A percentile compares a stretch with the other conserved stretches of the same genome.
These are phyloP conservation scores for Pedinophyceae sp. DNA, from an alignment of 139 green algal species.

Conservation along the genomic window DNA sequence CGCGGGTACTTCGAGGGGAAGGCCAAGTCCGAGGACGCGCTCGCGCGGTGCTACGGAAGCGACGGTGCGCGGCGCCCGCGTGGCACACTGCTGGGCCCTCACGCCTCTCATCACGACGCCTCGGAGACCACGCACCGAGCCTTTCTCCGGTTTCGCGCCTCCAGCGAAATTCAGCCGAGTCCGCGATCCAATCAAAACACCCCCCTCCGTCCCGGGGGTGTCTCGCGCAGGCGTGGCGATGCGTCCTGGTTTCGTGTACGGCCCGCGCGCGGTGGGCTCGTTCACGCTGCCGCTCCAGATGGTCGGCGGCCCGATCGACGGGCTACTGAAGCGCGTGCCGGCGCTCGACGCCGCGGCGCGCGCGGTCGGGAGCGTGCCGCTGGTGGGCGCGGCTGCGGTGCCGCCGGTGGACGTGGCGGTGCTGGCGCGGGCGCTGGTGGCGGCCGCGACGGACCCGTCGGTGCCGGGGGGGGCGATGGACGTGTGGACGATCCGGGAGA, in stretches of 20 bases:
- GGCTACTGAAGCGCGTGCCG: conserved; percentile 37
- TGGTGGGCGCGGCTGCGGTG: conserved; percentile 44
- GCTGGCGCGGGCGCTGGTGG: conserved; percentile 56
- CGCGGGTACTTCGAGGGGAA: conserved; percentile 69
- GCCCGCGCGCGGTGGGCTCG: conserved; percentile 32
- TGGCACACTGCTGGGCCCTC: too few relatives aligned
- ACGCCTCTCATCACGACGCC: too few relatives aligned
- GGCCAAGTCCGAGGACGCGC: conserved; percentile 40
- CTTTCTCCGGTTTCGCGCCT: too few relatives aligned
- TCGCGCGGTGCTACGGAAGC: conserved; percentile 39
- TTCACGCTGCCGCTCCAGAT: conserved; percentile 38
- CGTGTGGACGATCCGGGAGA: conserved; percentile 40
- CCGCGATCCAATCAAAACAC: too few relatives aligned
- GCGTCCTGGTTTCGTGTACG: conserved; percentile 65
- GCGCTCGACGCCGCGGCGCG: conserved; percentile 26
- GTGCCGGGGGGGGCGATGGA: conserved; percentile 54
- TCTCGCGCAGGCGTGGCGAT: conserved; percentile 39
- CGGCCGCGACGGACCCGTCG: conserved; percentile 45
- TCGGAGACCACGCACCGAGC: too few relatives aligned
- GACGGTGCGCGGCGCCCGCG: too few relatives aligned
- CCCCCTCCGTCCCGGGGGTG: conserved; percentile 5
- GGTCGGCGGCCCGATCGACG: conserved; percentile 13
- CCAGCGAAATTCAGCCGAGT: too few relatives aligned
- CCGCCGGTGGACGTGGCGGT: conserved; percentile 48
- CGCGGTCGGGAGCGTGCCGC: conserved; percentile 35